Base-by-base conservation (phyloP, 352 stramenopile genomes). In the Pythium dissotocum region DNA sequence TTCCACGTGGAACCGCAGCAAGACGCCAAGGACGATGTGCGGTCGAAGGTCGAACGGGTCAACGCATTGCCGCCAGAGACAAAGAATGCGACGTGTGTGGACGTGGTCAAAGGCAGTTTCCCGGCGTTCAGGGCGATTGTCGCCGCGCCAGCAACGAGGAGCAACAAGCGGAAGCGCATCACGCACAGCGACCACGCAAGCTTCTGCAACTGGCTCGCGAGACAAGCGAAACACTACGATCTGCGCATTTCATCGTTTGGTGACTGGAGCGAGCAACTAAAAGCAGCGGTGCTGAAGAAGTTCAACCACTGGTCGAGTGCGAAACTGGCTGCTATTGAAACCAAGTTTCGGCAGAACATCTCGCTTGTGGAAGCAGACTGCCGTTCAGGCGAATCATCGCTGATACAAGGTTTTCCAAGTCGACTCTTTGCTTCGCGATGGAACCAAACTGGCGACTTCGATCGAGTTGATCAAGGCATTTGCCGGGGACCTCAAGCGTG, bases 71-170 rank as follows among this genome's bases (percentile, higher is more conserved):
- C 36, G 40, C 46, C 49, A 40, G 49, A 55, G 38, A 4, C 36
- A 2, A 26, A 56, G 14, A 24, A 21, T 33, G 40, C 63, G 26
- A 30, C 21, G 13, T 32, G 30, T 7, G 32, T 69, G 28, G 46
- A 38, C 18, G 32, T 69, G 0, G 42, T 63, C 5, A 69, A 69
- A 35, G 63, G 63, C 42, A 63, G 21, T 28, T 63, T 36, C 13
- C 54, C 55, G 16, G 63, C 63, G 13, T 2, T 69, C 14, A 53
- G 38, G 44, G 55, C 55, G 13, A 36, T 59, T 26, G 16, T 30
- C 42, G 36, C 63, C 24, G 28, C 44, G 3, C 54, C 42, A 24
- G 21, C 54, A 36, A 44, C 26, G 5, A 69, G 57, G 18, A 38
- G 14, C 13, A 63, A n/a, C n/a, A 63, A 57, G 18, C 26, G 18